Percentiles rank a stretch among this genome's conserved stretches.
Conservation (phyloP, 257 asterid genomes). For the Dorcoceras hygrometricum region DNA sequence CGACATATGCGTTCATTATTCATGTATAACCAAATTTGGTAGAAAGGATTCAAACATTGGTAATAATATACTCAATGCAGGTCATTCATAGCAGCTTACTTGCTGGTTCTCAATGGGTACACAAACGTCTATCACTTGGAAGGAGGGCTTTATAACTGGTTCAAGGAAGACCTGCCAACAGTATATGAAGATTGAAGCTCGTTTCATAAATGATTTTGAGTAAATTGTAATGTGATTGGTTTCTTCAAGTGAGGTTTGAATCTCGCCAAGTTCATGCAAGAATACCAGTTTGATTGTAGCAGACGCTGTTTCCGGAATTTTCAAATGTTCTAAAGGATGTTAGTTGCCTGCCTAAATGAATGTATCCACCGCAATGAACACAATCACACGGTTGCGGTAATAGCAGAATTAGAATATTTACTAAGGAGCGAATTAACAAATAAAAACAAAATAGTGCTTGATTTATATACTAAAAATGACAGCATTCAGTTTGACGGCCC, state of each 20-base stretch:
- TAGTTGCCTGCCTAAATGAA: conserved; percentile 1
- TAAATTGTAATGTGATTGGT: neutral
- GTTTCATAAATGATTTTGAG: conserved; percentile 8
- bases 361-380: conserved; percentile 2
- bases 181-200: conserved; percentile 60
- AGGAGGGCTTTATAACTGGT: conserved; percentile 81
- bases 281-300: neutral
- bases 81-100: conserved; percentile 93
- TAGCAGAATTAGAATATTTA: no score
- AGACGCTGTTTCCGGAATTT: conserved; percentile 9
- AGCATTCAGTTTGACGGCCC: no score
- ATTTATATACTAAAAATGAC: no score
- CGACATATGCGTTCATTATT: neutral
- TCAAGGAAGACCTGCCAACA: conserved; percentile 68
- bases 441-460: no score
- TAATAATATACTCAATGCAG: conserved; percentile 41
- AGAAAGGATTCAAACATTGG: neutral
- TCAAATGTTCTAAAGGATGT: conserved; percentile 11
- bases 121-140: conserved; percentile 77
- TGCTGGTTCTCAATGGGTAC: conserved; percentile 87
- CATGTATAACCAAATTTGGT: neutral
- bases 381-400: conserved; percentile 3
- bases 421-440: no score
- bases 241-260: neutral
- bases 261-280: neutral